Evolutionary conservation across 2,329 filamentous ascomycete species (phyloP).

Genomic region (Colletotrichum zoysiae): DNA sequence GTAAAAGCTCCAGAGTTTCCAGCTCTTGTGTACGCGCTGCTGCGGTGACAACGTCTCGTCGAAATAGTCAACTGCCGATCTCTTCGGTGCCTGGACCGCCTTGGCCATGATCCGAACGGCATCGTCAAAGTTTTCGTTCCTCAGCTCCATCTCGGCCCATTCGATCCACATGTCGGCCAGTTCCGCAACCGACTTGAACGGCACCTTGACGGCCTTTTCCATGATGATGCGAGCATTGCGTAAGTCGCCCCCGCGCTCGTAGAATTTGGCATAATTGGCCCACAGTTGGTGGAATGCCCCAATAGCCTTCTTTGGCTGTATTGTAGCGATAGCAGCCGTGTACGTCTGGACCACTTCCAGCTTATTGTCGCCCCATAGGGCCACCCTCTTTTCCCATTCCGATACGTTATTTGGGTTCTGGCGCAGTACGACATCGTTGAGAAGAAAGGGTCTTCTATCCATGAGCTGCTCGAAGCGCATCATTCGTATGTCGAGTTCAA

Average conservation of each 20-base stretch:
- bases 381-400: slow-evolving; percentile 98
- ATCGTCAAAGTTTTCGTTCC: slow-evolving; percentile 95
- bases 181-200: slow-evolving; percentile 97
- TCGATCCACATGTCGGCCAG: slow-evolving; percentile 99
- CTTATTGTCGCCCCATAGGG: slow-evolving; percentile 94
- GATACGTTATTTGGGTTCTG: slow-evolving; percentile 97
- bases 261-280: slow-evolving; percentile 97
- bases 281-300: slow-evolving; percentile 96
- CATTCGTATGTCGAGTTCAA: slow-evolving; percentile 96
- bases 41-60: slow-evolving; percentile 94
- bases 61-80: slow-evolving; percentile 99
- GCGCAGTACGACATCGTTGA: slow-evolving; percentile 94
- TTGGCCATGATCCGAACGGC: slow-evolving; percentile 97
- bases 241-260: slow-evolving; percentile 88
- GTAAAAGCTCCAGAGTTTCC: slow-evolving; percentile 99
- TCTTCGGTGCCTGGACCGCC: slow-evolving; percentile 94
- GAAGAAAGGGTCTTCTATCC: slow-evolving; percentile 93
- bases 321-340: slow-evolving; percentile 91
- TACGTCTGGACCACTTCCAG: slow-evolving; percentile 93
- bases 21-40: slow-evolving; percentile 97
- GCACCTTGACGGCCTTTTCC: slow-evolving; percentile 97
- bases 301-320: slow-evolving; percentile 93
- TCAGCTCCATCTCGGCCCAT: slow-evolving; percentile 98
- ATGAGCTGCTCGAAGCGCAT: slow-evolving; percentile 98
- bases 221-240: slow-evolving; percentile 90